Base-by-base conservation (phyloP, 2,329 filamentous ascomycete species). In the Chaetomiaceae sp. region DNA sequence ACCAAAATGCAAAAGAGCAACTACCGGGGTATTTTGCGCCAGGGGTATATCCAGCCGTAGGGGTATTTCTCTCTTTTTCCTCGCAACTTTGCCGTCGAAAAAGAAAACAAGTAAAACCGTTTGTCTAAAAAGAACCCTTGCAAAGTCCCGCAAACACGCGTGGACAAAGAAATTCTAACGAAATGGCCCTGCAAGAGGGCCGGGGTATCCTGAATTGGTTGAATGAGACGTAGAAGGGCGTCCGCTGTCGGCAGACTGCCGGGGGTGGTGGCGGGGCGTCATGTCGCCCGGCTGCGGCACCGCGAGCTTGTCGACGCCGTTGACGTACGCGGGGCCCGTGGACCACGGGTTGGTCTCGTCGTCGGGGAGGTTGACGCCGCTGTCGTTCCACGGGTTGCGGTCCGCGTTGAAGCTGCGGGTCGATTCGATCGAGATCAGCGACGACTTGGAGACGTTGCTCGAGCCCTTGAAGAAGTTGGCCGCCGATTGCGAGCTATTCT, bases 351-450 rank as follows among this genome's bases (percentile, higher is more conserved):
- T 82, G 63, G 95, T 80, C 62, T 96, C 91, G 60, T 96, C 90
- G 65, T 96, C 92, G 59, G 88, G 80, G 62, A 96, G 83, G 69
- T 96, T 96, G 68, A 96, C 91, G 65, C 91, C 92, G 67, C 90
- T 95, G 70, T 97, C 92, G 70, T 96, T 96, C 92, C 92, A 97
- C 58, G 91, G 91, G 73, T 96, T 96, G 71, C 91, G 88, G 71
- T 96, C 95, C 63, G 90, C 90, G 59, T 85, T 85, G 71, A 86
- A 85, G 75, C 91, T 96, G 68, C 92, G 88, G 33, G 91, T 91
- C 45, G 91, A 96, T 73, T 97, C 92, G 70, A 96, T 91, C 59
- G 91, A 96, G 63, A 95, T 91, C 62, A 97, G 84, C 31, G 92
- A 96, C 45, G 92, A 94, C 75, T 95, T 96, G 61, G 92, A 96